Conservation (phyloP, 1,139 yeast species). For the Maudiozyma humilis region DNA sequence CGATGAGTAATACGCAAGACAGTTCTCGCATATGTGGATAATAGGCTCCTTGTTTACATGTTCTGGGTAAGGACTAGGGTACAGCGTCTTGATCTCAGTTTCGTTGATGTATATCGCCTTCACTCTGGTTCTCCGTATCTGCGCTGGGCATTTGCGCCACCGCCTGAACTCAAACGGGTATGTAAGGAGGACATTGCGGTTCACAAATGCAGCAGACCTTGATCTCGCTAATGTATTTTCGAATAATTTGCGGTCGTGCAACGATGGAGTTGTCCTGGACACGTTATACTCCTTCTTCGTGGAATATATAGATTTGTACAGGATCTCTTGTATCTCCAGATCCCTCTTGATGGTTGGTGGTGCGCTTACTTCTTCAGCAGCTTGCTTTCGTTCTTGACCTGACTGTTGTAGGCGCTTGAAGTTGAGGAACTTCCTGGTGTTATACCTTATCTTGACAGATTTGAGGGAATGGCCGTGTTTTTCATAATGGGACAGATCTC, state of each 20-base stretch:
- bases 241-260: conserved; percentile 23
- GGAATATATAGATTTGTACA: conserved; percentile 14
- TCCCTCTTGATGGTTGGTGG: conserved; percentile 3
- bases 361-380: too few species aligned
- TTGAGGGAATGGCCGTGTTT: conserved; percentile 3
- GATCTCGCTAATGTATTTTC: conserved; percentile 16
- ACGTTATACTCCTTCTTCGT: conserved; percentile 24
- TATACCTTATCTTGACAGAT: conserved; percentile 20
- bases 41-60: conserved; percentile 60
- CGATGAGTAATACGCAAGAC: conserved; percentile 73
- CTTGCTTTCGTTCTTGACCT: too few species aligned
- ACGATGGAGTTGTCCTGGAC: conserved; percentile 18
- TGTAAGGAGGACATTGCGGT: conserved; percentile 16
- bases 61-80: conserved; percentile 87
- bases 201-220: conserved; percentile 18
- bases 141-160: background rate
- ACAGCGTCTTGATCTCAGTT: conserved; percentile 82
- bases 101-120: conserved; percentile 58
- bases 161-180: conserved; percentile 1
- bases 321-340: background rate
- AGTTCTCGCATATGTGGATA: conserved; percentile 74
- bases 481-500: background rate
- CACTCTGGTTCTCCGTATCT: conserved; percentile 24
- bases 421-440: conserved; percentile 21
- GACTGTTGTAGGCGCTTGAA: conserved; percentile 22